Conservation (phyloP, 2,329 filamentous ascomycete species). For the Penicillium polonicum region DNA sequence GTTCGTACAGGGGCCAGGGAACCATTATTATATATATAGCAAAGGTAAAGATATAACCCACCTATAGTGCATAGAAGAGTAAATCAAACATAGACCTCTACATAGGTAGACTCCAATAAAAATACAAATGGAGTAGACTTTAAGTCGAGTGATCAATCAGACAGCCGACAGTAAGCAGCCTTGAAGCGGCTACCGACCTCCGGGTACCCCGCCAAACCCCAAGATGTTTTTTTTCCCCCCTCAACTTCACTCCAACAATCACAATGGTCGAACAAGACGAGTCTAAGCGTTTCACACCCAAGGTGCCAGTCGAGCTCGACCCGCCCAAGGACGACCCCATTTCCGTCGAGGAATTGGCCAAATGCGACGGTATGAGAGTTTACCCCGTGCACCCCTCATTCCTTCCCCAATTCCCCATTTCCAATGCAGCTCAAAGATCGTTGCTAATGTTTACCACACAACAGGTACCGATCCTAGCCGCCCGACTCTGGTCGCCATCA, state of each 20-base stretch:
- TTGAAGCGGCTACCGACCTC: background rate
- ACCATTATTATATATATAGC: background rate
- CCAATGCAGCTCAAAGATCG: background rate
- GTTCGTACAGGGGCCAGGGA: background rate
- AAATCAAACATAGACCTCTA: too few relatives aligned
- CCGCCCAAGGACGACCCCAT: slow-evolving; percentile 89
- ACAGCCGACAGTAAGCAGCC: slow-evolving; percentile 17
- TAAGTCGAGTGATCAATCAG: slow-evolving; percentile 11
- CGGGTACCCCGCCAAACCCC: slow-evolving; percentile 21
- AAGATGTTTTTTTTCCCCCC: slow-evolving; percentile 23
- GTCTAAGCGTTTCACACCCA: slow-evolving; percentile 43
- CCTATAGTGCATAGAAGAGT: too few relatives aligned
- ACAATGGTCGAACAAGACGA: slow-evolving; percentile 33
- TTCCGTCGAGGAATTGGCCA: slow-evolving; percentile 71
- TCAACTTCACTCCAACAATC: slow-evolving; percentile 14
- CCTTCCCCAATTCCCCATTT: background rate
- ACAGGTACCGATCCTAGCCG: slow-evolving; percentile 44
- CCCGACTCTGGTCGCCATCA: slow-evolving; percentile 62
- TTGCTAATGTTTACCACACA: background rate
- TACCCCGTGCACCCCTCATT: background rate
- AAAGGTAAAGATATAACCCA: background rate
- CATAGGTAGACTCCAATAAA: background rate
- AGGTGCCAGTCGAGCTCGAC: slow-evolving; percentile 57
- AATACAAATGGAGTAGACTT: background rate
- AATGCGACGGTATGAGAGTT: slow-evolving; percentile 71